phyloP scores from a whole-genome alignment of 2,329 filamentous ascomycete genomes.

The Stemphylium beticola region DNA sequence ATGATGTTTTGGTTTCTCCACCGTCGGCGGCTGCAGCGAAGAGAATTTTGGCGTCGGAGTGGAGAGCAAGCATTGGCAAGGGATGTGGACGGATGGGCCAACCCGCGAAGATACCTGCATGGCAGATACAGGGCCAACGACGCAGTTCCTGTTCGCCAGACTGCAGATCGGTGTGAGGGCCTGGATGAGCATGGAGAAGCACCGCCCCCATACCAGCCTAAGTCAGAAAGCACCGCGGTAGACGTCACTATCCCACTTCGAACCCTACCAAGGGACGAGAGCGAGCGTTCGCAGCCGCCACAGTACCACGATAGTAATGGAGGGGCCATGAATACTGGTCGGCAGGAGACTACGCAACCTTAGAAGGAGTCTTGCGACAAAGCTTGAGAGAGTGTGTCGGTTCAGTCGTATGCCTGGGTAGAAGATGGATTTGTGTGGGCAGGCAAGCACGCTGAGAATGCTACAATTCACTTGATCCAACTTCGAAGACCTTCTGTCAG shows the following conservation, averaged over 20 bases:
- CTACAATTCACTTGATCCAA: background rate
- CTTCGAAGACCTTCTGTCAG: background rate
- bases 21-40: constrained; percentile 49
- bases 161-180: constrained; percentile 55
- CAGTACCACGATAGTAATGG: constrained; percentile 39
- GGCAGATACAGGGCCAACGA: constrained; percentile 29
- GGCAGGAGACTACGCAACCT: background rate
- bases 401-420: background rate
- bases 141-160: constrained; percentile 29
- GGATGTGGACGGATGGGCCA: constrained; percentile 46
- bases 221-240: constrained; percentile 28
- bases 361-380: background rate
- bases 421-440: background rate
- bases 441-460: background rate
- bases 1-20: constrained; percentile 54
- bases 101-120: constrained; percentile 40
- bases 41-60: constrained; percentile 30
- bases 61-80: constrained; percentile 45
- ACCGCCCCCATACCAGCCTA: constrained; percentile 65
- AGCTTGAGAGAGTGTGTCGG: background rate
- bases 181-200: constrained; percentile 69
- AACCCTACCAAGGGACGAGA: constrained; percentile 46
- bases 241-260: constrained; percentile 46
- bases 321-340: background rate
- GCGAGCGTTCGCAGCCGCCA: constrained; percentile 44